These are phyloP conservation scores for Aspergillus conjunctus DNA, from an alignment of 495 filamentous ascomycete species.

Conservation along the genomic window DNA sequence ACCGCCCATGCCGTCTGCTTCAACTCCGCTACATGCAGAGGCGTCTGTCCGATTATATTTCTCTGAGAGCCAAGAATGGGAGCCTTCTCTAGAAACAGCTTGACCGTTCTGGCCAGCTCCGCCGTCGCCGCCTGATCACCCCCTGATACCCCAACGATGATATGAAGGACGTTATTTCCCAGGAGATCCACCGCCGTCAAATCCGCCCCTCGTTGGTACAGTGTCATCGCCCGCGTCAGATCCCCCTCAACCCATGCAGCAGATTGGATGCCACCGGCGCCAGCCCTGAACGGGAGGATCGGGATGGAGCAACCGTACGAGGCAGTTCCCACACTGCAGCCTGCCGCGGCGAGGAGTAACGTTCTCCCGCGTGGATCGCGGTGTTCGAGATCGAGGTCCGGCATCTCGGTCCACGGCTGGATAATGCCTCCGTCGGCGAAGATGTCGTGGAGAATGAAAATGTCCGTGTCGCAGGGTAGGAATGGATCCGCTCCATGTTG, in stretches of 20 bases:
- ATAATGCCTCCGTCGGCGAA: constrained; percentile 24
- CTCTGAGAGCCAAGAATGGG: constrained; percentile 12
- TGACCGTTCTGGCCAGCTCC: constrained; percentile 15
- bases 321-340: constrained; percentile 8
- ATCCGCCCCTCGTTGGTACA: constrained; percentile 31
- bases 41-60: constrained; percentile 20
- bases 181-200: constrained; percentile 24
- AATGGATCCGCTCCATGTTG: constrained; percentile 25
- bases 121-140: background rate
- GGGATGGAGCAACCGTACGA: constrained; percentile 19
- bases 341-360: constrained; percentile 28
- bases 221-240: constrained; percentile 23
- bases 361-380: constrained; percentile 26
- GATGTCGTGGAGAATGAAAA: constrained; percentile 24
- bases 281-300: constrained; percentile 12
- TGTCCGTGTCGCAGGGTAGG: constrained; percentile 7
- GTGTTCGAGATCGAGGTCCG: constrained; percentile 25
- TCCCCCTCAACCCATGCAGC: constrained; percentile 22
- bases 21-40: constrained; percentile 16
- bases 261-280: background rate
- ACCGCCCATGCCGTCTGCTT: constrained; percentile 15
- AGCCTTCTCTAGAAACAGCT: constrained; percentile 21
- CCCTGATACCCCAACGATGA: constrained; percentile 13
- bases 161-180: constrained; percentile 32
- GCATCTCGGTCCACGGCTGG: constrained; percentile 23